phyloP scores from a whole-genome alignment of 2,329 filamentous ascomycete species.

The Aotearoamyces nothofagi region DNA sequence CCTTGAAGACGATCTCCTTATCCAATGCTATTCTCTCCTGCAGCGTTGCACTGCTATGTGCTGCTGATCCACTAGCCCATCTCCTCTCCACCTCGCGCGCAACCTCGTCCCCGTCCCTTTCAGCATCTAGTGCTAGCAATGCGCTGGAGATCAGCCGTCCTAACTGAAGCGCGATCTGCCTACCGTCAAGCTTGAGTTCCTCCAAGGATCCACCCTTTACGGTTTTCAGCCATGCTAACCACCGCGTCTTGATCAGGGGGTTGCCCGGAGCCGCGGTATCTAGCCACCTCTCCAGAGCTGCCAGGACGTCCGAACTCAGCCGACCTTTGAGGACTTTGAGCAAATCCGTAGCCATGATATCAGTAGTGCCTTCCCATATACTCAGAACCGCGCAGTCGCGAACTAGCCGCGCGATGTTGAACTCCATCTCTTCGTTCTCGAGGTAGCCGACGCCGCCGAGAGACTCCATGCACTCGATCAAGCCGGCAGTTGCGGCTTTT shows the following conservation, averaged over 20 bases:
- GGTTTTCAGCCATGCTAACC: conserved; percentile 6
- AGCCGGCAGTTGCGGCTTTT: conserved; percentile 29
- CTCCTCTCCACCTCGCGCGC: neutral
- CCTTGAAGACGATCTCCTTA: conserved; percentile 1
- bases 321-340: conserved; percentile 28
- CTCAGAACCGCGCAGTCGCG: conserved; percentile 47
- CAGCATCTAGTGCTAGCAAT: conserved; percentile 19
- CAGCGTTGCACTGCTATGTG: too few relatives aligned
- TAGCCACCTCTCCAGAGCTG: conserved; percentile 29
- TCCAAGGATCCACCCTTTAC: conserved; percentile 12
- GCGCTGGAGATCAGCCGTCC: conserved; percentile 18
- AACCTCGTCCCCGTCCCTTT: conserved; percentile 16
- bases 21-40: neutral
- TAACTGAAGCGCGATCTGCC: conserved; percentile 17
- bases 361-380: conserved; percentile 63
- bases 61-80: neutral
- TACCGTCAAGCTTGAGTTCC: conserved; percentile 17
- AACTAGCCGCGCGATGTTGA: conserved; percentile 52
- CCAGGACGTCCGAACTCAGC: conserved; percentile 20
- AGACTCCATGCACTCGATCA: conserved; percentile 45
- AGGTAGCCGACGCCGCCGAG: conserved; percentile 54
- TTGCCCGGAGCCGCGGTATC: conserved; percentile 5
- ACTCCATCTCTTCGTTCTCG: conserved; percentile 42
- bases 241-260: conserved; percentile 5
- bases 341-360: conserved; percentile 45